phyloP scores from a whole-genome alignment of 2,329 filamentous ascomycete species.

The Lachnellula occidentalis region DNA sequence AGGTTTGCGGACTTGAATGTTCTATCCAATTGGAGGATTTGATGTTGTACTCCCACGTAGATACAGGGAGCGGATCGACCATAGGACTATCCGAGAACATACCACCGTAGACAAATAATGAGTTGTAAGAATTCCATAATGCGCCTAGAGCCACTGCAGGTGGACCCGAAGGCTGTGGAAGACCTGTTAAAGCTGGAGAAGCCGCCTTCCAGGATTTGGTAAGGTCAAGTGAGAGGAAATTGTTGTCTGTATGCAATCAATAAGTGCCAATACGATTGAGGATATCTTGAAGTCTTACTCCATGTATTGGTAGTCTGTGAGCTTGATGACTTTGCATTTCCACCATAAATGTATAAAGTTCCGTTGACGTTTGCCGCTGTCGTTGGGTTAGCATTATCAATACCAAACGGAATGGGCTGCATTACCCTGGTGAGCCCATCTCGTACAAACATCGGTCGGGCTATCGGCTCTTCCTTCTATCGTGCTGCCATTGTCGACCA shows the following conservation, averaged over 20 bases:
- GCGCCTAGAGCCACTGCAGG: conserved; percentile 69
- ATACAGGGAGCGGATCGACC: conserved; percentile 50
- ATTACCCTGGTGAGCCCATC: conserved; percentile 61
- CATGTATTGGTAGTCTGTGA: conserved; percentile 60
- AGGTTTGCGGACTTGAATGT: conserved; percentile 54
- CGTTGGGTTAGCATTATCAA: conserved; percentile 8
- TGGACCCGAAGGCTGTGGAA: conserved; percentile 61
- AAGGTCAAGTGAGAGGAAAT: conserved; percentile 67
- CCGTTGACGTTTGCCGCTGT: conserved; percentile 62
- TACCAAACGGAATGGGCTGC: background rate
- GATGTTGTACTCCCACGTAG: conserved; percentile 68
- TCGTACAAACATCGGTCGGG: conserved; percentile 52
- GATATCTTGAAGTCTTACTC: conserved; percentile 46
- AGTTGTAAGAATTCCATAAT: conserved; percentile 67
- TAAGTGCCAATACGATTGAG: background rate
- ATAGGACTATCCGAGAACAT: conserved; percentile 62
- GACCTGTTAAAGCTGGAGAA: conserved; percentile 55
- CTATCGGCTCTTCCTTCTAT: conserved; percentile 40
- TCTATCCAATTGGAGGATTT: conserved; percentile 55
- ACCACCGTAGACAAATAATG: conserved; percentile 69
- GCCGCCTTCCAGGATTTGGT: conserved; percentile 66
- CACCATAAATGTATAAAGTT: conserved; percentile 72
- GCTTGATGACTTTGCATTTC: conserved; percentile 52
- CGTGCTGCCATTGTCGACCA: conserved; percentile 26
- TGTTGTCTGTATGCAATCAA: conserved; percentile 48